Base-by-base conservation (phyloP, 257 asterid species). In the Fraxinus pennsylvanica region DNA sequence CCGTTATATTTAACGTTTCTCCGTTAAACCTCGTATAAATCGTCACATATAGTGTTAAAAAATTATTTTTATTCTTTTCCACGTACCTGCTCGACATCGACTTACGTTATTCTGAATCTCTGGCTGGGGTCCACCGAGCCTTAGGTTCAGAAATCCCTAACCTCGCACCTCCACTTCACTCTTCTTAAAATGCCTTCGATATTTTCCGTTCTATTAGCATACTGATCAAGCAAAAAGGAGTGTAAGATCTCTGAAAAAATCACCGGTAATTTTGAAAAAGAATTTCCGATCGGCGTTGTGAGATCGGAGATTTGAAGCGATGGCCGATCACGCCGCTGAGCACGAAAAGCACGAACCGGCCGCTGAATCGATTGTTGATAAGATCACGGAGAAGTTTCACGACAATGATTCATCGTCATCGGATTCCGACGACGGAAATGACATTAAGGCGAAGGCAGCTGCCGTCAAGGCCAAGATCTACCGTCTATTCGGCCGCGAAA, bases 401-500 rank as follows among this genome's bases (percentile, higher is more conserved):
- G 89, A 83, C 54, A 82, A 85, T 80, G 91, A 89, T 79, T 94
- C 98, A 7, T 90, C 85, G 13, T 81, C 98, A 8, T 91, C 96
- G 1, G 97, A 88, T 83, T 92, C 97, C 25, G 98, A 94, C 63
- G 87, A 84, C 33, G 94, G 79, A 38, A 84, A 68, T 70, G 88
- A 86, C 76, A 75, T 85, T 72, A 84, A 87, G 77, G 82, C 89
- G 39, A 73, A 90, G 12, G 87, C 84, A 25, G 78, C 81, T 9
- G 79, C 83, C 12, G 86, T 79, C 69, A 93, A 93, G 82, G 78
- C 89, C 45, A 90, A 89, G 92, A 88, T 94, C 92, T 94, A 94
- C 82, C 97, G 98, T 50, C 81, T 92, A n/a, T 94, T 92, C 63
- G 98, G 97, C 79, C 89, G 97, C 4, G 97, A 92, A 76, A 89